A percentile compares a stretch with the other conserved stretches of the same genome.
Evolutionary conservation across 148 eudicot genomes (phyloP).

Genomic region (Nyssa sinensis): DNA sequence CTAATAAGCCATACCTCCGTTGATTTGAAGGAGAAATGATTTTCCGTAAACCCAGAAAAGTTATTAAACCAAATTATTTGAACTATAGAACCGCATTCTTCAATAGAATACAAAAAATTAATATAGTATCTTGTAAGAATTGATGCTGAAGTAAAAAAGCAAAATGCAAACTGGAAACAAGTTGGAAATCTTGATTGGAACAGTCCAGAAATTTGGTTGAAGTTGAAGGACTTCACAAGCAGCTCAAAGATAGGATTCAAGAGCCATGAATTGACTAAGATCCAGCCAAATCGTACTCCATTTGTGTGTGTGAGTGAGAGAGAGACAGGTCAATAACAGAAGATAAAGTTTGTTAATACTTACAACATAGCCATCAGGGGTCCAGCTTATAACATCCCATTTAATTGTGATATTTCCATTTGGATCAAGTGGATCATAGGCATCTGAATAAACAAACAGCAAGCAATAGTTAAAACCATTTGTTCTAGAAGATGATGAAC

Average conservation of each 20-base stretch:
- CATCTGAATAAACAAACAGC: conserved; percentile 40
- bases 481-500: not conserved
- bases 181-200: not conserved
- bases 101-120: not conserved
- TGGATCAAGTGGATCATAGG: conserved; percentile 43
- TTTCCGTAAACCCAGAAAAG: not conserved
- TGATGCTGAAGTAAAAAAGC: not conserved
- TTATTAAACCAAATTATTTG: too few relatives aligned
- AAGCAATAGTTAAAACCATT: not conserved
- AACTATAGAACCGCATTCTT: not conserved
- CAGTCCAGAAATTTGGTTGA: not conserved
- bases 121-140: too few relatives aligned
- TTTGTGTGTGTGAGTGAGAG: not conserved
- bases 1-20: not conserved
- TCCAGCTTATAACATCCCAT: conserved; percentile 56
- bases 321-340: not conserved
- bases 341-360: conserved; percentile 8
- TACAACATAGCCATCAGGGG: conserved; percentile 60
- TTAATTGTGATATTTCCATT: conserved; percentile 56
- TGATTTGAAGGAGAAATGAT: not conserved
- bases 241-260: not conserved
- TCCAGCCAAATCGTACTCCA: not conserved
- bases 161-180: not conserved
- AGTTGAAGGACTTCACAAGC: not conserved
- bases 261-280: not conserved